Evolutionary conservation across 2,329 filamentous ascomycete genomes (phyloP).

Genomic region (Fulvia fulva): DNA sequence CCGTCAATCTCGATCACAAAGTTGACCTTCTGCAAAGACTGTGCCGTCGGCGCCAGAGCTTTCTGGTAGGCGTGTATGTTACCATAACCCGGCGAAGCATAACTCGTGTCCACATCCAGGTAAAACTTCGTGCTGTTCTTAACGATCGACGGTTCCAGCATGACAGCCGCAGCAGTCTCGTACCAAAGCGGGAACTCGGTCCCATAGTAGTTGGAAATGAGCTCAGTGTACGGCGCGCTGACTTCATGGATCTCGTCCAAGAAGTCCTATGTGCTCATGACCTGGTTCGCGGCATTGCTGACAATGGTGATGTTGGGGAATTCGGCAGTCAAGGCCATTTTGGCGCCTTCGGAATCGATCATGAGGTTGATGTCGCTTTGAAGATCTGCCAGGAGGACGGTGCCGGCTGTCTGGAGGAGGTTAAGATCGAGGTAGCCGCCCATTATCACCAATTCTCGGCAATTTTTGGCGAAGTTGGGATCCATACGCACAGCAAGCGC

Average conservation of each 20-base stretch:
- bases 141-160: constrained; percentile 38
- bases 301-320: constrained; percentile 46
- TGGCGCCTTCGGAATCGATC: constrained; percentile 49
- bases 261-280: constrained; percentile 40
- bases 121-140: constrained; percentile 40
- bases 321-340: constrained; percentile 47
- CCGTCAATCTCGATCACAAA: constrained; percentile 40
- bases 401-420: constrained; percentile 28
- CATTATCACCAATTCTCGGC: constrained; percentile 50
- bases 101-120: constrained; percentile 42
- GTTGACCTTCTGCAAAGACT: constrained; percentile 38
- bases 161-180: constrained; percentile 43
- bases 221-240: constrained; percentile 37
- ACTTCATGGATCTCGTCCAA: constrained; percentile 38
- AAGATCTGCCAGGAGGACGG: constrained; percentile 25
- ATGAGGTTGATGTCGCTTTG: constrained; percentile 47
- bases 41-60: constrained; percentile 34
- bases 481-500: constrained; percentile 47
- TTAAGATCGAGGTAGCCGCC: constrained; percentile 48
- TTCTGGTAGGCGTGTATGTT: constrained; percentile 45
- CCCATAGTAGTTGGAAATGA: constrained; percentile 39
- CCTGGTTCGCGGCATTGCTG: constrained; percentile 48
- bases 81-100: constrained; percentile 40
- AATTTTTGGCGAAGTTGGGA: constrained; percentile 42
- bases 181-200: constrained; percentile 45